A percentile compares a stretch with the other conserved stretches of the same genome.
Conservation (phyloP, 1,139 yeast species). For the Lipomyces yarrowii region DNA sequence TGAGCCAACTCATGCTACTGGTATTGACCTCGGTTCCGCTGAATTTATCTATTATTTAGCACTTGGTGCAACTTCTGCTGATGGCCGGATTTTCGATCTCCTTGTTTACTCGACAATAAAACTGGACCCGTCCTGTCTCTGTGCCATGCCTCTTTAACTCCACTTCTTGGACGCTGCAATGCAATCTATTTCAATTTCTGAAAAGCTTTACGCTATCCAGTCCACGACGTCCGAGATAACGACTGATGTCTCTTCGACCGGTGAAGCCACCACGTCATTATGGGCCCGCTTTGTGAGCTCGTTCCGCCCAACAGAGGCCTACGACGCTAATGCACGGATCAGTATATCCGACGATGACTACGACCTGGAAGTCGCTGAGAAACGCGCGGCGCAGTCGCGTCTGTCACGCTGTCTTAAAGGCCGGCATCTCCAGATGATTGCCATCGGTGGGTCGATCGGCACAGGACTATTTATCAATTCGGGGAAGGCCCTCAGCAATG, state of each 20-base stretch:
- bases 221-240: neutral
- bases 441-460: constrained; percentile 87
- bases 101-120: neutral
- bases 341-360: constrained; percentile 12
- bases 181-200: neutral
- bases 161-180: neutral
- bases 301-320: constrained; percentile 26
- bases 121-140: neutral
- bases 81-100: neutral
- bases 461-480: constrained; percentile 71
- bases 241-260: neutral
- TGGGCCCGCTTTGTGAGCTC: constrained; percentile 21
- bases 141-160: neutral
- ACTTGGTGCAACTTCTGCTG: neutral
- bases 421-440: constrained; percentile 78
- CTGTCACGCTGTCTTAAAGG: constrained; percentile 62
- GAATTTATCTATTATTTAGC: neutral
- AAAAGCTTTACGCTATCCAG: neutral
- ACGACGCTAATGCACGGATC: constrained; percentile 15
- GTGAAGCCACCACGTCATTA: constrained; percentile 9
- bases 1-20: neutral
- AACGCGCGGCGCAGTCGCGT: constrained; percentile 49
- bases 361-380: constrained; percentile 28
- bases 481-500: constrained; percentile 53
- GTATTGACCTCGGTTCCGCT: neutral